These are phyloP conservation scores for Pichia nakasei DNA, from an alignment of 805 yeast genomes.

Conservation along the genomic window DNA sequence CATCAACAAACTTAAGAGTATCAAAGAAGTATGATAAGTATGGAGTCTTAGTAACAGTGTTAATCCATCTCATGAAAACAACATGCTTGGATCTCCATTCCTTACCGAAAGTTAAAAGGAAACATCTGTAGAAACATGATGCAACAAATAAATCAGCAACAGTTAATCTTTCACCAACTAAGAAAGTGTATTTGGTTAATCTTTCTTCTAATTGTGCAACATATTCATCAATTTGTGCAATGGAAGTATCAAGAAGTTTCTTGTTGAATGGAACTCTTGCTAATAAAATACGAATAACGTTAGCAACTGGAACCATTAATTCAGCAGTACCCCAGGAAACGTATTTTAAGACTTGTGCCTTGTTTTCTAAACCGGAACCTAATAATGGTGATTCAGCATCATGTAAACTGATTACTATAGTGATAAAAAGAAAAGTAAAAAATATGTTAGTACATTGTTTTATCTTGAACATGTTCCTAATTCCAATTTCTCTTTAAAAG, in stretches of 20 bases:
- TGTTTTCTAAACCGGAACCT: slow-evolving; percentile 58
- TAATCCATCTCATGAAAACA: slow-evolving; percentile 44
- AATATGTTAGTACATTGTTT: slow-evolving; percentile 15
- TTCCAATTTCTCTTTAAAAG: too few species aligned
- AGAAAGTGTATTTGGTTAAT: slow-evolving; percentile 34
- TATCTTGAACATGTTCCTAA: too few species aligned
- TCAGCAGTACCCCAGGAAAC: slow-evolving; percentile 69
- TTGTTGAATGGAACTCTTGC: slow-evolving; percentile 75
- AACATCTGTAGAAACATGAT: slow-evolving; percentile 37
- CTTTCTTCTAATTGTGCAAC: slow-evolving; percentile 47
- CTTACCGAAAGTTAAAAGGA: slow-evolving; percentile 37
- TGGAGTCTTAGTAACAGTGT: slow-evolving; percentile 35
- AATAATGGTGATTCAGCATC: slow-evolving; percentile 34
- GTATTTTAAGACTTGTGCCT: slow-evolving; percentile 68
- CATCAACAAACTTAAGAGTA: slow-evolving; percentile 50
- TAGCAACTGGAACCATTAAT: slow-evolving; percentile 37
- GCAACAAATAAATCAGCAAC: slow-evolving; percentile 39
- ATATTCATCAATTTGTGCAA: slow-evolving; percentile 30
- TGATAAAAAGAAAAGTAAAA: not conserved
- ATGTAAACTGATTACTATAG: slow-evolving; percentile 37
- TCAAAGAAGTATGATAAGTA: slow-evolving; percentile 41
- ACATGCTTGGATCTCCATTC: slow-evolving; percentile 45
- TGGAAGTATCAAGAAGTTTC: slow-evolving; percentile 34
- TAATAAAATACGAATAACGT: slow-evolving; percentile 47
- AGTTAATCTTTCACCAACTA: slow-evolving; percentile 40